Evolutionary conservation across 2,329 filamentous ascomycete species (phyloP).

Genomic region (Talaromyces atroroseus): DNA sequence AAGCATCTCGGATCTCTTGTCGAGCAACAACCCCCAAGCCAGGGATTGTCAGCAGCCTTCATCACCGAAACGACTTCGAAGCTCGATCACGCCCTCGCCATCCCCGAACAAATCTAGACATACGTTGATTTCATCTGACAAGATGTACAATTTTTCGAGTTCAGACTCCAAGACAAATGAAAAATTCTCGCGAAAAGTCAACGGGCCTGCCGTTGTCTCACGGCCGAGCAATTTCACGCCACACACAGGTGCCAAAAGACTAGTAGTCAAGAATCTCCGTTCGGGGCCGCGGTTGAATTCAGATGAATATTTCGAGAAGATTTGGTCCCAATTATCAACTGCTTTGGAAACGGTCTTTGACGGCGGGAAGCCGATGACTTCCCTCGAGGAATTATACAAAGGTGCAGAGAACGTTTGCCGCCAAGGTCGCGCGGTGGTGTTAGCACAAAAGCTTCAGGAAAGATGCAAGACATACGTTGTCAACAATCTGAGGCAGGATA

Average conservation of each 20-base stretch:
- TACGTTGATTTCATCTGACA: slow-evolving; percentile 30
- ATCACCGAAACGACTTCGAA: slow-evolving; percentile 38
- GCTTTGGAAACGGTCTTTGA: slow-evolving; percentile 71
- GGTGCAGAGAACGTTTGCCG: slow-evolving; percentile 89
- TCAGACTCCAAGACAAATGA: slow-evolving; percentile 32
- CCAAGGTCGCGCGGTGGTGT: slow-evolving; percentile 62
- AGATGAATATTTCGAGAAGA: slow-evolving; percentile 71
- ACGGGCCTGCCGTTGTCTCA: slow-evolving; percentile 26
- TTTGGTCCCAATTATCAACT: slow-evolving; percentile 66
- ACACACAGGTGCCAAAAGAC: slow-evolving; percentile 70
- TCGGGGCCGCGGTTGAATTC: slow-evolving; percentile 59
- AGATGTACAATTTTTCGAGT: slow-evolving; percentile 51
- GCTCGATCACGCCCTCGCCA: slow-evolving; percentile 21
- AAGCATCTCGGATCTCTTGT: slow-evolving; percentile 43
- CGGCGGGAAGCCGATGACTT: slow-evolving; percentile 57
- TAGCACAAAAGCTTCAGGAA: slow-evolving; percentile 62
- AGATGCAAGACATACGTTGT: slow-evolving; percentile 62
- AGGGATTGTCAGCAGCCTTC: slow-evolving; percentile 17
- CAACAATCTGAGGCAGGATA: slow-evolving; percentile 50
- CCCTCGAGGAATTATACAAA: slow-evolving; percentile 84
- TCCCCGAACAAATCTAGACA: slow-evolving; percentile 16
- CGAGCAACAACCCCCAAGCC: slow-evolving; percentile 20
- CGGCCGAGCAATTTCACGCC: slow-evolving; percentile 58
- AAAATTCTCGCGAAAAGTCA: slow-evolving; percentile 45
- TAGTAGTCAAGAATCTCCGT: slow-evolving; percentile 90